Evolutionary conservation across 176 grass and related monocot genomes (phyloP).

Genomic region (Oryza punctata): DNA sequence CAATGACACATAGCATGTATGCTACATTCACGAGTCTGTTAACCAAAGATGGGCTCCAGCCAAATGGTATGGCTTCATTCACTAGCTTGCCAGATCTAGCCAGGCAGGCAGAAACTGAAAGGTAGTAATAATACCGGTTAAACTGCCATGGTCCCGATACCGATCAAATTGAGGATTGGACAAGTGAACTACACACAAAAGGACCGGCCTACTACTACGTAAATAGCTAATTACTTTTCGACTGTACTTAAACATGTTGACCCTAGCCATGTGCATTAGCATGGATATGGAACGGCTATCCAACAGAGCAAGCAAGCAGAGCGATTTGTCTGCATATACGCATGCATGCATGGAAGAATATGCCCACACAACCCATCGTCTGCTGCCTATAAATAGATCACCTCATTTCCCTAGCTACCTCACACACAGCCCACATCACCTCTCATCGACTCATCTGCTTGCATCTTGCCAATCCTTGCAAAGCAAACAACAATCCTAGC

Average conservation of each 20-base stretch:
- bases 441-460: not conserved
- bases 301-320: not conserved
- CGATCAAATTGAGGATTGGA: not conserved
- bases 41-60: not conserved
- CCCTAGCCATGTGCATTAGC: constrained; percentile 33
- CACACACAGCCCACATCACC: not conserved
- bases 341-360: not conserved
- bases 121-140: not conserved
- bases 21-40: not conserved
- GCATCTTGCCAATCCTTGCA: not conserved
- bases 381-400: constrained; percentile 58
- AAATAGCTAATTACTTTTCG: not conserved
- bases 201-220: constrained; percentile 20
- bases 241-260: constrained; percentile 16
- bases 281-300: constrained; percentile 10
- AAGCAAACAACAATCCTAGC: constrained; percentile 6
- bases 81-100: not conserved
- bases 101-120: not conserved
- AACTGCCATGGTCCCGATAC: not conserved
- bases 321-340: not conserved
- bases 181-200: constrained; percentile 37
- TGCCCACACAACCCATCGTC: not conserved
- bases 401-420: not conserved
- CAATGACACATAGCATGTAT: not conserved
- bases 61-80: not conserved